A percentile compares a stretch with the other conserved stretches of the same genome.
Evolutionary conservation across 2,329 filamentous ascomycete species (phyloP).

Genomic region (Trichophyton verrucosum): DNA sequence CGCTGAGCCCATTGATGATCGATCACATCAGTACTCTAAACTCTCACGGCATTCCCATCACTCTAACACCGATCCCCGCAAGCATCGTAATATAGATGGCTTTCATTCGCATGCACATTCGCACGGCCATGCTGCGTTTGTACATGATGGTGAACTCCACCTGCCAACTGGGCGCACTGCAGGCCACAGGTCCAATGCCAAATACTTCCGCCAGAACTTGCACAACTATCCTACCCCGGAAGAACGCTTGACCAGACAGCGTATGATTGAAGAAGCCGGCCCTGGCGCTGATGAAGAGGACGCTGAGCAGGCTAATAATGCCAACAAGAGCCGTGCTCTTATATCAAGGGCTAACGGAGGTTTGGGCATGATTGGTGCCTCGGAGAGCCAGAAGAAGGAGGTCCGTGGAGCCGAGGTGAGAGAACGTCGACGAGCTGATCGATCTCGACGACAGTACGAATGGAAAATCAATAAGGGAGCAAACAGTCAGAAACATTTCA

Average conservation of each 20-base stretch:
- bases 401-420: constrained; percentile 56
- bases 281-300: constrained; percentile 39
- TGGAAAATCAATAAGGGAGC: constrained; percentile 58
- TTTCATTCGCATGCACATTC: constrained; percentile 77
- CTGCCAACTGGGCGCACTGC: constrained; percentile 80
- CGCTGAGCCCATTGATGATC: constrained; percentile 57
- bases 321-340: constrained; percentile 40
- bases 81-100: constrained; percentile 62
- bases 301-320: constrained; percentile 17
- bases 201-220: constrained; percentile 88
- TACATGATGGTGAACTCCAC: constrained; percentile 88
- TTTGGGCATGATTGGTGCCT: constrained; percentile 63
- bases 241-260: constrained; percentile 55
- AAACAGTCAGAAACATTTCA: constrained; percentile 68
- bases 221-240: constrained; percentile 67
- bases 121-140: constrained; percentile 58
- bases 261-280: constrained; percentile 43
- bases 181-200: constrained; percentile 75
- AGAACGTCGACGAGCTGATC: constrained; percentile 52
- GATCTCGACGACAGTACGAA: constrained; percentile 50
- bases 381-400: constrained; percentile 60
- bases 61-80: constrained; percentile 52
- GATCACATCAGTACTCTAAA: constrained; percentile 58
- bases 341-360: constrained; percentile 60
- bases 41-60: constrained; percentile 57